Evolutionary conservation across 345 rosid species (phyloP).

Genomic region (Eucalyptus grandis): DNA sequence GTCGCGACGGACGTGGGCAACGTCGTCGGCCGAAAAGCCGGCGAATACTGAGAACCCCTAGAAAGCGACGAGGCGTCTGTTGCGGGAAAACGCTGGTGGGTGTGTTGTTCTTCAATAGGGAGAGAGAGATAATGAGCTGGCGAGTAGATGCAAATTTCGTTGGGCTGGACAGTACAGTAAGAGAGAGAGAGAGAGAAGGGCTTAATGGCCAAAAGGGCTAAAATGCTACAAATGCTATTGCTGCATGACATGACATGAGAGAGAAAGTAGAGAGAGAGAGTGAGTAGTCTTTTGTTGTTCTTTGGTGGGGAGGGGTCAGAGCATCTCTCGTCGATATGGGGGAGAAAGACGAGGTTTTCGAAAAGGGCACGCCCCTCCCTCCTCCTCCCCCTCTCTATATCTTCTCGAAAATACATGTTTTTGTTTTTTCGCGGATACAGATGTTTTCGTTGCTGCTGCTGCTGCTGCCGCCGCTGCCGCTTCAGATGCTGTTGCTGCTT

Average conservation of each 20-base stretch:
- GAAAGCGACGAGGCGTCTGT: constrained; percentile 32
- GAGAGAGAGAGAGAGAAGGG: not conserved
- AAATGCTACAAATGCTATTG: not conserved
- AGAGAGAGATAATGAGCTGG: constrained; percentile 2
- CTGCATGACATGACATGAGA: constrained; percentile 4
- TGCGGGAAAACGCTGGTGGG: constrained; percentile 23
- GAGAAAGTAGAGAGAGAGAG: not conserved
- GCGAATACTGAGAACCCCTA: not conserved
- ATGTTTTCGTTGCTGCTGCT: not conserved
- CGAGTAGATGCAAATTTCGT: not conserved
- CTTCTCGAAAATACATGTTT: not conserved
- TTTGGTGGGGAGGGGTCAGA: not conserved
- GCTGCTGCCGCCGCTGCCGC: too few species aligned
- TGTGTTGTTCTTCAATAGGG: not conserved
- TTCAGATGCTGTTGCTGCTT: not conserved
- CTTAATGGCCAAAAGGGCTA: not conserved
- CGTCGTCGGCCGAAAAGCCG: not conserved
- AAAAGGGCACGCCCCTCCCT: not conserved
- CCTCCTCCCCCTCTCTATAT: not conserved
- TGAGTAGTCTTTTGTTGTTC: not conserved
- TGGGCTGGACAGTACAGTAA: not conserved
- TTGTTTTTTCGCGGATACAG: not conserved
- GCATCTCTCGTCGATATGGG: constrained; percentile 1
- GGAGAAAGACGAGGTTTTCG: constrained; percentile 25
- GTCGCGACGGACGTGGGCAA: not conserved